Conservation (phyloP, 805 yeast species). For the Ogataea dorogensis region DNA sequence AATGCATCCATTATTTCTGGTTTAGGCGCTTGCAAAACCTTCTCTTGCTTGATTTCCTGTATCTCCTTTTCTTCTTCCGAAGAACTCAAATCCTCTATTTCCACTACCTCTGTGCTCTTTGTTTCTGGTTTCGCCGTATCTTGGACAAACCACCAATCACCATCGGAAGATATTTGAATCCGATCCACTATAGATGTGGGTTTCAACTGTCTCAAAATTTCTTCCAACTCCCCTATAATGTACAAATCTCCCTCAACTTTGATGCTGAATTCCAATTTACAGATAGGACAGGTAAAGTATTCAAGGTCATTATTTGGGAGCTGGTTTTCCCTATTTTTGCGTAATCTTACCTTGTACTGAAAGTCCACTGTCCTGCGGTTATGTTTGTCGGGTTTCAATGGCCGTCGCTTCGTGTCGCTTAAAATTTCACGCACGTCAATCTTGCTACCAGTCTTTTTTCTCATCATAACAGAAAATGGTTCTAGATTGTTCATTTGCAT, state of each 20-base stretch:
- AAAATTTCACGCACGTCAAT: slow-evolving; percentile 24
- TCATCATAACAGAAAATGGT: slow-evolving; percentile 29
- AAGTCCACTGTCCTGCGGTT: slow-evolving; percentile 24
- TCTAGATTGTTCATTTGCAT: slow-evolving; percentile 28
- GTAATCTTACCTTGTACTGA: slow-evolving; percentile 22
- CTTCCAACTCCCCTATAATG: slow-evolving; percentile 32
- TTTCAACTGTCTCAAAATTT: slow-evolving; percentile 23
- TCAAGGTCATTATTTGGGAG: slow-evolving; percentile 28
- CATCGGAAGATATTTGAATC: slow-evolving; percentile 29
- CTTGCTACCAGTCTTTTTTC: slow-evolving; percentile 14
- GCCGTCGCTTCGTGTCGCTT: slow-evolving; percentile 28
- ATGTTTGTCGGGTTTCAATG: slow-evolving; percentile 21
- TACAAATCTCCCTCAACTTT: slow-evolving; percentile 33
- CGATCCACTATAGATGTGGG: slow-evolving; percentile 19
- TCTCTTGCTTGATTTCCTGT: slow-evolving; percentile 3
- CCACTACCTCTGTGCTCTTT: slow-evolving; percentile 19
- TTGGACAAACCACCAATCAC: slow-evolving; percentile 25
- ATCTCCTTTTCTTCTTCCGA: slow-evolving; percentile 18
- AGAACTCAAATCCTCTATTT: slow-evolving; percentile 19
- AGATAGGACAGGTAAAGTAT: slow-evolving; percentile 36
- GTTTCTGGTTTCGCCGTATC: slow-evolving; percentile 7
- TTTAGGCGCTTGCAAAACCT: slow-evolving; percentile 2
- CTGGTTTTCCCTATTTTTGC: slow-evolving; percentile 18
- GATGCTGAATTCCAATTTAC: slow-evolving; percentile 35
- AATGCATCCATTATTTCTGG: background rate